Base-by-base conservation (phyloP, 495 filamentous ascomycete species). In the Daldinia bambusicola region DNA sequence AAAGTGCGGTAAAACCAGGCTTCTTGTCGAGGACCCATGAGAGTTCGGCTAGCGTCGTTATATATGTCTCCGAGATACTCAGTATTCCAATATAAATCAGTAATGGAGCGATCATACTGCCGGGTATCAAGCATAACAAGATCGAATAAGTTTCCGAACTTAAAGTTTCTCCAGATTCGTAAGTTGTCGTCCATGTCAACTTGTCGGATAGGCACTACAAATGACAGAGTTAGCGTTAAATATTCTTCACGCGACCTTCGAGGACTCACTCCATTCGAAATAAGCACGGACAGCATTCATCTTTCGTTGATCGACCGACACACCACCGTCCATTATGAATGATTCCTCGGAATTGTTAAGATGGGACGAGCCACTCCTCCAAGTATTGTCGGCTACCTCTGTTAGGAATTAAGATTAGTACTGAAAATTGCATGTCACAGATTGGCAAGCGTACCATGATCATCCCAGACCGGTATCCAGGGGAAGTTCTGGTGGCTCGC, bases 391-490 rank as follows among this genome's bases (percentile, higher is more conserved):
- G n/a, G 86, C 86, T 34, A 90, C 83, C 76, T 91, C 88, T 80
- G 10, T 62, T 82, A 22, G 14, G 34, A 22, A 32, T 9, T n/a
- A 36, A 13, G 10, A 22, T 67, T 30, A 58, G 51, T 18, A 4
- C n/a, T 13, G 10, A 45, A 32, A 30, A 13, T 7, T 14, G 4
- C 16, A 38, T 34, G 26, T 57, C 53, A 26, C 12, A 48, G 32
- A 20, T 8, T 10, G 26, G 18, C 14, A 12, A 22, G 56, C 72
- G 26, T 72, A 85, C 83, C 84, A 74, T 90, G 89, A 62, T 90
- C 89, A 74, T 90, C 88, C 89, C 88, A 91, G 16, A 89, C 87
- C 3, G 87, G 77, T 61, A 91, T 89, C 89, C 89, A 90, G 2
- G 89, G 79, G 64, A 85, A 89, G 32, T 80, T 76, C 62, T 85